Conservation (phyloP, 495 filamentous ascomycete species). For the Lasiosphaeriaceae sp. region DNA sequence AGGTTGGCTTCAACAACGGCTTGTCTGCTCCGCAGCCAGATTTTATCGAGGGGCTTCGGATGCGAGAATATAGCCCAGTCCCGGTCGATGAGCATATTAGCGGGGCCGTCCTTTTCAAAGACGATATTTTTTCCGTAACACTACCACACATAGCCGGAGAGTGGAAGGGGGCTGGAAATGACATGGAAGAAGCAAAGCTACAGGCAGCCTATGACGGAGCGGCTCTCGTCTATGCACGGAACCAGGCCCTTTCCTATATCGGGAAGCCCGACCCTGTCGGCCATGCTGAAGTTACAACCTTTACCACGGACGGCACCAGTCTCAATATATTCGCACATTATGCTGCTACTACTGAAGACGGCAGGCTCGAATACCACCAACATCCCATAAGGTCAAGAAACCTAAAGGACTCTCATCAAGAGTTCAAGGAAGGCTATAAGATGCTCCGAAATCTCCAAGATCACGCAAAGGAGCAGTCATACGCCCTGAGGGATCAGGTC, state of each 20-base stretch:
- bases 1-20: too few relatives aligned
- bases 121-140: too few relatives aligned
- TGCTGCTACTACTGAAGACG: conserved; percentile 18
- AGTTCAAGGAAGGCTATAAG: conserved; percentile 14
- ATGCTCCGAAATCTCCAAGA: conserved; percentile 24
- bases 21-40: too few relatives aligned
- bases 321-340: conserved; percentile 32
- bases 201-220: conserved; percentile 28
- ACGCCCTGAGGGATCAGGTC: too few relatives aligned
- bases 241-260: conserved; percentile 25
- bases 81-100: too few relatives aligned
- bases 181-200: conserved; percentile 23
- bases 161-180: conserved; percentile 22
- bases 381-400: conserved; percentile 18
- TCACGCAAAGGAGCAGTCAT: too few relatives aligned
- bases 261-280: conserved; percentile 23
- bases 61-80: too few relatives aligned
- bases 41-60: too few relatives aligned
- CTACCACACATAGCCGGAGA: conserved; percentile 33
- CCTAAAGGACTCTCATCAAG: conserved; percentile 15
- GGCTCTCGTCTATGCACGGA: conserved; percentile 28
- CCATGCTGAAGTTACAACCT: conserved; percentile 28
- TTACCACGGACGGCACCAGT: conserved; percentile 29
- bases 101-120: too few relatives aligned
- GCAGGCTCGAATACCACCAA: conserved; percentile 29